Conservation (phyloP, 2,329 filamentous ascomycete genomes). For the Trichophaea hybrida region DNA sequence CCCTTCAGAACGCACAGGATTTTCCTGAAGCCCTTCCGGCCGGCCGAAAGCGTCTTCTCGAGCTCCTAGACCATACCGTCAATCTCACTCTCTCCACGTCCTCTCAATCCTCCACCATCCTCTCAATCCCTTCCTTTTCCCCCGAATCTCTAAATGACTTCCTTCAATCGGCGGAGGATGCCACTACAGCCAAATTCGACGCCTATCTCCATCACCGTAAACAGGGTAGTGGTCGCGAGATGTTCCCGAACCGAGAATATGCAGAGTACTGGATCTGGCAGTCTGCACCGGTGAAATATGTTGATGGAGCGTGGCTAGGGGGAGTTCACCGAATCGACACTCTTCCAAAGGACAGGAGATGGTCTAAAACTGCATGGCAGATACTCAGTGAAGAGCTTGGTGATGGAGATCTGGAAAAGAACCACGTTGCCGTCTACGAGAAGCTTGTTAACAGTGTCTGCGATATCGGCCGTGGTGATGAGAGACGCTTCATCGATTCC, state of each 20-base stretch:
- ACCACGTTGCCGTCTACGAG: constrained; percentile 34
- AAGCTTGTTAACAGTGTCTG: constrained; percentile 28
- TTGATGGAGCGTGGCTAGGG: constrained; percentile 39
- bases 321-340: constrained; percentile 36
- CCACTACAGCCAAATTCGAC: constrained; percentile 29
- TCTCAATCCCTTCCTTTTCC: constrained; percentile 29
- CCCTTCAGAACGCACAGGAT: constrained; percentile 34
- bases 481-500: constrained; percentile 28
- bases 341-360: constrained; percentile 32
- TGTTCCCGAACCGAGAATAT: constrained; percentile 30
- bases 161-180: constrained; percentile 29
- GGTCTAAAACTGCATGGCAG: constrained; percentile 37
- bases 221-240: constrained; percentile 30
- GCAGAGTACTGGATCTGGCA: constrained; percentile 34
- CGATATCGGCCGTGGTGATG: constrained; percentile 24
- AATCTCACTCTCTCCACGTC: constrained; percentile 20
- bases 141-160: constrained; percentile 28
- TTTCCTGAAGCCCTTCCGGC: constrained; percentile 30
- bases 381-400: constrained; percentile 40
- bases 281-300: constrained; percentile 35
- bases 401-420: constrained; percentile 36
- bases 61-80: constrained; percentile 31
- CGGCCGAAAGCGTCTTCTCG: constrained; percentile 30
- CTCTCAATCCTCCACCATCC: constrained; percentile 24
- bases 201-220: constrained; percentile 30